phyloP scores from a whole-genome alignment of 306 rosid genomes.

The Acacia confusa region DNA sequence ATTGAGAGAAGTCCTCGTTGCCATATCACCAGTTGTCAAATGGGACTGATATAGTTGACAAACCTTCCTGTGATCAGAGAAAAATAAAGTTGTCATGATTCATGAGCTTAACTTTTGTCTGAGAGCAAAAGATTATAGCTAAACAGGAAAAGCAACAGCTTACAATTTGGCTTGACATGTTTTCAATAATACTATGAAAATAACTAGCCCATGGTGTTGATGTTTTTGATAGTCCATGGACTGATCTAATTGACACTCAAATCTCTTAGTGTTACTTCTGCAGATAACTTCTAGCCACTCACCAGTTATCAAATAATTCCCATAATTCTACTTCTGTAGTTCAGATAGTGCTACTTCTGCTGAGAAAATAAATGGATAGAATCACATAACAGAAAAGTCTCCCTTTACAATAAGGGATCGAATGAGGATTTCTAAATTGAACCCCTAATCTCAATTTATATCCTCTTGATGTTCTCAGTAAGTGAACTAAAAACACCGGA shows the following conservation, averaged over 20 bases:
- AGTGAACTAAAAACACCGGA: not conserved
- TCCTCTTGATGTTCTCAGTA: not conserved
- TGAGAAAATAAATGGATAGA: not conserved
- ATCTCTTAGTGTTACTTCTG: not conserved
- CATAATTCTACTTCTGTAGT: not conserved
- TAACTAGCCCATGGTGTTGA: too few relatives aligned
- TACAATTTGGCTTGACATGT: not conserved
- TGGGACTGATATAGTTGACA: slow-evolving; percentile 57
- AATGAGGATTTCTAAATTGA: not conserved
- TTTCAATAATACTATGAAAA: not conserved
- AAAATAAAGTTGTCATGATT: slow-evolving; percentile 6
- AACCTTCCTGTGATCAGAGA: slow-evolving; percentile 51
- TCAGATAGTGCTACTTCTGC: not conserved
- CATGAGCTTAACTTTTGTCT: not conserved
- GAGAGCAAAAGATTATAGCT: not conserved
- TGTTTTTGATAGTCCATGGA: not conserved
- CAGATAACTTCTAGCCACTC: not conserved
- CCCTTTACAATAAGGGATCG: not conserved
- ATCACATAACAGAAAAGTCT: not conserved
- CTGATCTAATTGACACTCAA: not conserved
- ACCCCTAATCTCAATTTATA: not conserved
- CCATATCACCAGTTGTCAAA: slow-evolving; percentile 36
- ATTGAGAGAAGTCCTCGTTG: not conserved
- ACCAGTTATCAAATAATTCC: not conserved
- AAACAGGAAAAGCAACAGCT: not conserved